Evolutionary conservation across 2,329 filamentous ascomycete species (phyloP), one percentile per base, ranked within the genome.

Genomic region (Massarina eburnea): DNA sequence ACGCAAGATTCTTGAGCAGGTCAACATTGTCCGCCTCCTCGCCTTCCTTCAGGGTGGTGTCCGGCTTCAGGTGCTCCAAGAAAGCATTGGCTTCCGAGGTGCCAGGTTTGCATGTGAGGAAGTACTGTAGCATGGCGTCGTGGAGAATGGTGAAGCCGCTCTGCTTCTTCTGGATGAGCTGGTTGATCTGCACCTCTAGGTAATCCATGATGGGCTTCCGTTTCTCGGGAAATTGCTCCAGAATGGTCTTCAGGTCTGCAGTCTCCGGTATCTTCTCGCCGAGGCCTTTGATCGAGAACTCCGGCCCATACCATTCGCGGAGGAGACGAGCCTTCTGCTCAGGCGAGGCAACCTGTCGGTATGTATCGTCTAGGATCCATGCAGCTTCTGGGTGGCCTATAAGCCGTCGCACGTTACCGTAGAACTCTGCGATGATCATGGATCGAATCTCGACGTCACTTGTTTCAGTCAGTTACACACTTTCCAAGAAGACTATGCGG

Each of bases 111-210:
- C 85, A 83, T 61, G 88, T 92, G 42, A 90, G 75, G 73, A 92
- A 96, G 72, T 96, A 99, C 68, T 99, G 92, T 48, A 96, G 78
- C 91, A 99, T 96, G 39, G 94, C 94, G 63, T 97, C 94, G 71
- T 99, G 95, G 17, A 99, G 82, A 81, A 99, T 95, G 2, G 92
- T 97, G 73, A 99, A 97, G 8, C 90, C 92, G 1, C 90, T 95
- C 74, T 94, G 85, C 74, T 94, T 94, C 81, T 99, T 99, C 73
- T 99, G 91, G 38, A 97, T 81, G 33, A 99, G 81, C 51, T 87
- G 84, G 72, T 96, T 96, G 76, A 95, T 94, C 73, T 96, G 82
- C 57, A 89, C 87, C 54, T 86, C 80, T 43, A 97, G 77, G 64
- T 88, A 88, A 66, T 86, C 86, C 85, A 97, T 88, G 55, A 96